phyloP scores from a whole-genome alignment of 2,329 filamentous ascomycete species.

The Septoria linicola region DNA sequence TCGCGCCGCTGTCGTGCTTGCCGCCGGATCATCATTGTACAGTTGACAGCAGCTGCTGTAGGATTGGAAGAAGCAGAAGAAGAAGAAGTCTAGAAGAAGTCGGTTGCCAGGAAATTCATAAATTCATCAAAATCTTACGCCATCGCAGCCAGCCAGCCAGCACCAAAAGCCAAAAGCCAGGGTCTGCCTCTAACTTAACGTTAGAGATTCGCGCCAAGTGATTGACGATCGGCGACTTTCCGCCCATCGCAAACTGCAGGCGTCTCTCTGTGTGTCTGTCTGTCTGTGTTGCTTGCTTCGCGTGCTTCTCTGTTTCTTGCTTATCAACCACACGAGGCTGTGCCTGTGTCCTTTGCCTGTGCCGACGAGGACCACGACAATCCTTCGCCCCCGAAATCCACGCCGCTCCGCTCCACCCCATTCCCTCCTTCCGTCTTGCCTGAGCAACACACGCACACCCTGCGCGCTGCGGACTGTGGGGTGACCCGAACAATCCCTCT shows the following conservation, averaged over 20 bases:
- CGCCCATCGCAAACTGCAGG: not conserved
- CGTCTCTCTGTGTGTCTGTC: no score
- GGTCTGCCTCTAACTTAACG: no score
- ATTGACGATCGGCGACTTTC: not conserved
- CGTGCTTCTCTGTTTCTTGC: no score
- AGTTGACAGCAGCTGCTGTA: slow-evolving; percentile 30
- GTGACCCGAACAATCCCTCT: no score
- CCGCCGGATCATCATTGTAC: slow-evolving; percentile 52
- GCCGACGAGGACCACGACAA: slow-evolving; percentile 13
- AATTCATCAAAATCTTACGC: no score
- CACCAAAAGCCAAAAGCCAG: no score
- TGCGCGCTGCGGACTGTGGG: no score
- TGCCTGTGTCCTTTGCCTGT: slow-evolving; percentile 9
- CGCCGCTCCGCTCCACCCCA: slow-evolving; percentile 2
- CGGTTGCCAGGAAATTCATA: no score
- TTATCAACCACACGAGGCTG: no score
- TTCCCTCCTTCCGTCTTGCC: slow-evolving; percentile 1
- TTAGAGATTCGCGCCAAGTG: no score
- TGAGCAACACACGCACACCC: slow-evolving; percentile 9
- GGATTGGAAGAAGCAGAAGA: slow-evolving; percentile 5
- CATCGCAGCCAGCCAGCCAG: no score
- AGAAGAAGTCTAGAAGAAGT: slow-evolving; percentile 6
- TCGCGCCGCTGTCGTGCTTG: slow-evolving; percentile 77
- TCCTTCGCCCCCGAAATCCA: not conserved
- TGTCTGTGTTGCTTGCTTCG: no score